Conservation (phyloP, 78 protist species). For the Pigoraptor vietnamica region DNA sequence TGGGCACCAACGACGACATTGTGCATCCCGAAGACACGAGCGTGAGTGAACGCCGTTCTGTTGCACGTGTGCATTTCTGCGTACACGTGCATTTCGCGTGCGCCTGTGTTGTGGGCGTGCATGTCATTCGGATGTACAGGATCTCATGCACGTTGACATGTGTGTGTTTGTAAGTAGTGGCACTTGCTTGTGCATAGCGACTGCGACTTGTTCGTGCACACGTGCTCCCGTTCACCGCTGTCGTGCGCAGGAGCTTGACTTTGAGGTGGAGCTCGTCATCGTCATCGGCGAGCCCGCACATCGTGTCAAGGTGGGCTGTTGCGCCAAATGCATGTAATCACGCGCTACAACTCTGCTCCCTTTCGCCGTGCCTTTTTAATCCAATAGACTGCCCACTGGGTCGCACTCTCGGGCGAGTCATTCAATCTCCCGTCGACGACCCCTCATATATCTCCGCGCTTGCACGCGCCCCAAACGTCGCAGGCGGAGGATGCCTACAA, state of each 20-base stretch:
- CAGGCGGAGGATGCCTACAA: not conserved
- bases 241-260: slow-evolving; percentile 8
- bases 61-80: not conserved
- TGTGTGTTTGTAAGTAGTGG: too few species aligned
- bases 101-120: not conserved
- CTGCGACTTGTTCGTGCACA: too few species aligned
- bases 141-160: not conserved
- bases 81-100: not conserved
- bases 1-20: not conserved
- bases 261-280: slow-evolving; percentile 15
- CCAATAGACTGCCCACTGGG: too few species aligned
- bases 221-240: too few species aligned
- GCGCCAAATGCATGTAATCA: not conserved
- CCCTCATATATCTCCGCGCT: not conserved
- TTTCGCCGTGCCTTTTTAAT: too few species aligned
- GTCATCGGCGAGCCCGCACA: not conserved
- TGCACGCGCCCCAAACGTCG: not conserved
- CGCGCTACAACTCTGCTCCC: too few species aligned
- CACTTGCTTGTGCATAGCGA: too few species aligned
- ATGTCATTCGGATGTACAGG: not conserved
- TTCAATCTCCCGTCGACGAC: too few species aligned
- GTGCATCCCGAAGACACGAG: not conserved
- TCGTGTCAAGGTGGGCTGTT: not conserved
- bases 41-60: not conserved
- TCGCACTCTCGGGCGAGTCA: too few species aligned